phyloP scores from a whole-genome alignment of 108 stramenopile genomes.

The Aurantiochytrium sp. region DNA sequence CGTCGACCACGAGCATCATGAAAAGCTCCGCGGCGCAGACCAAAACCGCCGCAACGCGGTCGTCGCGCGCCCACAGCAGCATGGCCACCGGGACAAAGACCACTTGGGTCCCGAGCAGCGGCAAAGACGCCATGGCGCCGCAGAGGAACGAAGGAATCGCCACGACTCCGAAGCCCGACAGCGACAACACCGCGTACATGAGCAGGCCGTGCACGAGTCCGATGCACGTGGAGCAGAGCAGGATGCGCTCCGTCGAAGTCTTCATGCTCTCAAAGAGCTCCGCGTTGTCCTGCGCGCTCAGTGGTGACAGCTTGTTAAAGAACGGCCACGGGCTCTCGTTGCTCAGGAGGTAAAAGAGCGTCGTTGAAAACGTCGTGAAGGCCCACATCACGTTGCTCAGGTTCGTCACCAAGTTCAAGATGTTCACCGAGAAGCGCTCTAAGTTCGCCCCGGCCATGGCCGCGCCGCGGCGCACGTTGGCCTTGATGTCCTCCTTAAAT shows the following conservation, averaged over 20 bases:
- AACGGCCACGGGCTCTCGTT: not conserved
- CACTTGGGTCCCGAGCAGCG: not conserved
- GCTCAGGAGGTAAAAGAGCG: not conserved
- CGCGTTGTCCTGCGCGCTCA: not conserved
- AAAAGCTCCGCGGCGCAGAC: not conserved
- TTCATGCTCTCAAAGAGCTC: not conserved
- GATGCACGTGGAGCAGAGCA: not conserved
- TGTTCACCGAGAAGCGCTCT: not conserved
- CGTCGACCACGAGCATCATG: not conserved
- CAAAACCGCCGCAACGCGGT: not conserved
- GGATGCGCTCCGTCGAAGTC: not conserved
- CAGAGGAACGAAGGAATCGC: not conserved
- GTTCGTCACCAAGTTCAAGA: not conserved
- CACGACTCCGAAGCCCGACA: not conserved
- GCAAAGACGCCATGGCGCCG: not conserved
- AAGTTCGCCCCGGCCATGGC: not conserved
- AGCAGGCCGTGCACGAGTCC: not conserved
- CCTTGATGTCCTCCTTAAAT: slow-evolving; percentile 1
- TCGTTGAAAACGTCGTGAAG: not conserved
- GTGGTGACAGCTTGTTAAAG: not conserved
- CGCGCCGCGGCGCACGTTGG: not conserved
- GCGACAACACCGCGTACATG: not conserved
- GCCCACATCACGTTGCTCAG: not conserved
- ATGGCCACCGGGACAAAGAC: not conserved
- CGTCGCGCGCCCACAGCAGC: not conserved